phyloP scores from a whole-genome alignment of 2,329 filamentous ascomycete species.

The Macrophomina tecta region DNA sequence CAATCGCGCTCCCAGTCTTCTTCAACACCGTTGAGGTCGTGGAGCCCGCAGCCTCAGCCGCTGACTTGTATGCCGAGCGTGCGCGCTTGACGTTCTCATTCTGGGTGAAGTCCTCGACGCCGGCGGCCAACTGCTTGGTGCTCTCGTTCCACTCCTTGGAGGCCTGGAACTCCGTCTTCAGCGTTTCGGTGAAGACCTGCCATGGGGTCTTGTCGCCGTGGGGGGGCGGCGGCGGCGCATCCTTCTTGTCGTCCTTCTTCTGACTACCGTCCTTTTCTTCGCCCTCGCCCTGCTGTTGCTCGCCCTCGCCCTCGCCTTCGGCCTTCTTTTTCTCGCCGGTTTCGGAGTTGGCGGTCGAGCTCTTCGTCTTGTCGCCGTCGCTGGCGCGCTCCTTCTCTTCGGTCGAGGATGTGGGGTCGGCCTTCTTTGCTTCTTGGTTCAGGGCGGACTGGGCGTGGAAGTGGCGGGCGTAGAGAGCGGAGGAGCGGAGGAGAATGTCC shows the following conservation, averaged over 20 bases:
- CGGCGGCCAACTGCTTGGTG: slow-evolving; percentile 89
- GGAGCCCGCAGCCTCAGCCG: slow-evolving; percentile 80
- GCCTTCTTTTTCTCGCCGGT: slow-evolving; percentile 39
- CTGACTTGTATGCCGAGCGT: slow-evolving; percentile 83
- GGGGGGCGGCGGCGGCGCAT: slow-evolving; percentile 80
- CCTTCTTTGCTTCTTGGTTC: slow-evolving; percentile 43
- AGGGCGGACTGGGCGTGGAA: slow-evolving; percentile 49
- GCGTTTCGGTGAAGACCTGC: slow-evolving; percentile 98
- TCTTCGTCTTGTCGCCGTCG: slow-evolving; percentile 40
- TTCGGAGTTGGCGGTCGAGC: slow-evolving; percentile 43
- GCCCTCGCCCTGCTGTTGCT: slow-evolving; percentile 54
- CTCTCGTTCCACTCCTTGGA: slow-evolving; percentile 99
- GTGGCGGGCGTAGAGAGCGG: slow-evolving; percentile 50
- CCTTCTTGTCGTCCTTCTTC: slow-evolving; percentile 57
- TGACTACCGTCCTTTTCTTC: slow-evolving; percentile 50
- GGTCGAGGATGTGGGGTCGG: slow-evolving; percentile 5
- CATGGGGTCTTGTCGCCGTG: slow-evolving; percentile 98
- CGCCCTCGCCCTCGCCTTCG: slow-evolving; percentile 49
- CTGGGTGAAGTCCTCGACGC: slow-evolving; percentile 89
- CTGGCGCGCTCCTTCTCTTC: slow-evolving; percentile 40
- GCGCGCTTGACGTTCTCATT: slow-evolving; percentile 89
- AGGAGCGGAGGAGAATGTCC: slow-evolving; percentile 48
- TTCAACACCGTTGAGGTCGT: slow-evolving; percentile 83
- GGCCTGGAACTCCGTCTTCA: slow-evolving; percentile 90
- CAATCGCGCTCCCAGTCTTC: slow-evolving; percentile 82